A percentile compares a stretch with the other conserved stretches of the same genome.
These are phyloP conservation scores for Cladosporium sp. DNA, from an alignment of 2,329 filamentous ascomycete genomes.

Conservation along the genomic window DNA sequence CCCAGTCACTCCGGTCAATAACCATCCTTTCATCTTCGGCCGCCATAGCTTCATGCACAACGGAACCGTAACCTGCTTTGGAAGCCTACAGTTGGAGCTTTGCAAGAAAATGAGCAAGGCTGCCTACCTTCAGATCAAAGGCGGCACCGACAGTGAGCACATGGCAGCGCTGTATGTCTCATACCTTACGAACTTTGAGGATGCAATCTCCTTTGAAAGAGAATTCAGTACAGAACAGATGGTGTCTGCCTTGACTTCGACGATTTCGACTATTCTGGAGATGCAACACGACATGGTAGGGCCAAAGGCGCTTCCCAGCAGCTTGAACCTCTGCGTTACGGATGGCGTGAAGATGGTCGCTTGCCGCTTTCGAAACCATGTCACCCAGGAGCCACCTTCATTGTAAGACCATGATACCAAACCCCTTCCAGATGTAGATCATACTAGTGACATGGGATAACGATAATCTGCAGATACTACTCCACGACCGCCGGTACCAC, in stretches of 20 bases:
- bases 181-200: constrained; percentile 34
- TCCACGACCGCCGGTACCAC: constrained; percentile 45
- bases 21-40: constrained; percentile 53
- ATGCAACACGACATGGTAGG: constrained; percentile 44
- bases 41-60: constrained; percentile 55
- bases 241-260: constrained; percentile 38
- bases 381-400: constrained; percentile 46
- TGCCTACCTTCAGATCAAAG: constrained; percentile 45
- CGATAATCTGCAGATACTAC: constrained; percentile 1
- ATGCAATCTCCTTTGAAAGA: constrained; percentile 27
- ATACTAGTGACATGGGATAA: too few species aligned
- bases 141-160: constrained; percentile 49
- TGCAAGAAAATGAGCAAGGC: constrained; percentile 43
- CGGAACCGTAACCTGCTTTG: constrained; percentile 46
- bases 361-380: constrained; percentile 50
- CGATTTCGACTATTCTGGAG: constrained; percentile 40
- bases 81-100: constrained; percentile 43
- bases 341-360: constrained; percentile 48
- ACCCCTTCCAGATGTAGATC: too few species aligned
- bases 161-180: constrained; percentile 48
- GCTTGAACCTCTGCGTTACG: constrained; percentile 49
- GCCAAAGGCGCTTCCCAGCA: constrained; percentile 40
- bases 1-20: constrained; percentile 47
- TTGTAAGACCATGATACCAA: constrained; percentile 22
- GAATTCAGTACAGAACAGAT: constrained; percentile 41